Base-by-base conservation (phyloP, 2,329 filamentous ascomycete species). In the Nannizziopsis arthrosporioides region DNA sequence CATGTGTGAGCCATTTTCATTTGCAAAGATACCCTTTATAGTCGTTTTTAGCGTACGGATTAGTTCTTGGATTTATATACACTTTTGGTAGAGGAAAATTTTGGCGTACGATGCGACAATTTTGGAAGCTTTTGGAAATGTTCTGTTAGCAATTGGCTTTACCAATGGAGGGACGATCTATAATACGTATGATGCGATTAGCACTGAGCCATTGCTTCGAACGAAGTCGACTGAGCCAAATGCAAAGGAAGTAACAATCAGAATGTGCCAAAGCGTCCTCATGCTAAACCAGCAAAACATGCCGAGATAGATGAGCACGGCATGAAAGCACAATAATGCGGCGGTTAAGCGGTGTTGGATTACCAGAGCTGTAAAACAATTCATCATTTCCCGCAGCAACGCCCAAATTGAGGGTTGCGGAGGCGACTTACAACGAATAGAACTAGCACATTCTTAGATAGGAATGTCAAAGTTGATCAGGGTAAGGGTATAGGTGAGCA, bases 341-440 rank as follows among this genome's bases (percentile, higher is more conserved):
- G 65, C 66, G 65, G 66, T 64, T 69, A 64, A 66, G 65, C 59
- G 55, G 54, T 4, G 57, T 69, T 62, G 63, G 65, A 63, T 69
- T 69, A 69, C 67, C 67, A 69, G 66, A 68, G 64, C 63, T 57
- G 45, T 48, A 50, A 59, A 53, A 51, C n/a, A n/a, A 53, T 63
- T 67, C 66, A 57, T 68, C 66, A 68, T 64, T n/a, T 19, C 19
- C 22, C 7, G 12, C 19, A 18, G 32, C 42, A 34, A 7, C 34
- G 30, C 8, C 30, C 34, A 11, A 7, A 11, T 22, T 9, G 30
- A 44, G 10, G 40, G 19, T 27, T 27, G 22, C 22, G 35, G 39
- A 42, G 19, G 10, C 12, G 14, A 27, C 10, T 15, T 22, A 9
- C 11, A 27, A 27, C 17, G 27, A 12, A 22, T 36, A 36, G 34